These are phyloP conservation scores for Apiotrichum porosum DNA, from an alignment of 1,284 basidiomycete species.

Conservation along the genomic window DNA sequence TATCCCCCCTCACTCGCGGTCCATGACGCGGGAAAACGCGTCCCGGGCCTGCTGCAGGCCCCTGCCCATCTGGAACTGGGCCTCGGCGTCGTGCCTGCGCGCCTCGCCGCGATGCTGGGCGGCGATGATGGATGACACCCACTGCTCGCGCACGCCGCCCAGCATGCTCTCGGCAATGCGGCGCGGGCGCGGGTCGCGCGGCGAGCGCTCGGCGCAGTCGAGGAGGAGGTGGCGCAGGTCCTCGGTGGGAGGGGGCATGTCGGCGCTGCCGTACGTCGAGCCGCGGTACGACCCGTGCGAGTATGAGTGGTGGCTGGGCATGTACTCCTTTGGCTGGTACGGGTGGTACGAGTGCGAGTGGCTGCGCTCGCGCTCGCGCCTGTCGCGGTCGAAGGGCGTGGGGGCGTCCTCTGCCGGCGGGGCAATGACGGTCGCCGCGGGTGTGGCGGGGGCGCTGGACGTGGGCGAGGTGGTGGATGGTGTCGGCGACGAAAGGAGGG, in stretches of 20 bases:
- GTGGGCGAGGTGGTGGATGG: too few species aligned
- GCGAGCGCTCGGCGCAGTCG: neutral
- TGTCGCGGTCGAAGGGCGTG: neutral
- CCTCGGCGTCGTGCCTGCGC: too few species aligned
- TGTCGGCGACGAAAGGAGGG: too few species aligned
- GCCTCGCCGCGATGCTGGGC: neutral
- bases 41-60: too few species aligned
- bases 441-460: too few species aligned
- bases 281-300: neutral
- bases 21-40: too few species aligned
- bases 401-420: neutral
- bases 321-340: neutral
- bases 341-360: neutral
- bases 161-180: slow-evolving; percentile 1
- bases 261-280: neutral
- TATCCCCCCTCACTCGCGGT: too few species aligned
- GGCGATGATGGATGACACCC: neutral
- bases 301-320: neutral
- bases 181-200: neutral
- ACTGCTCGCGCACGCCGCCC: neutral
- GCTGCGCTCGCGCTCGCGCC: neutral
- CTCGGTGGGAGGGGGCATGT: neutral
- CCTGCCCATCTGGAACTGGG: too few species aligned
- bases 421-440: too few species aligned
- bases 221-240: neutral